A percentile compares a stretch with the other conserved stretches of the same genome.
Evolutionary conservation across 1,284 basidiomycete species (phyloP).

Genomic region (Somion occarium): DNA sequence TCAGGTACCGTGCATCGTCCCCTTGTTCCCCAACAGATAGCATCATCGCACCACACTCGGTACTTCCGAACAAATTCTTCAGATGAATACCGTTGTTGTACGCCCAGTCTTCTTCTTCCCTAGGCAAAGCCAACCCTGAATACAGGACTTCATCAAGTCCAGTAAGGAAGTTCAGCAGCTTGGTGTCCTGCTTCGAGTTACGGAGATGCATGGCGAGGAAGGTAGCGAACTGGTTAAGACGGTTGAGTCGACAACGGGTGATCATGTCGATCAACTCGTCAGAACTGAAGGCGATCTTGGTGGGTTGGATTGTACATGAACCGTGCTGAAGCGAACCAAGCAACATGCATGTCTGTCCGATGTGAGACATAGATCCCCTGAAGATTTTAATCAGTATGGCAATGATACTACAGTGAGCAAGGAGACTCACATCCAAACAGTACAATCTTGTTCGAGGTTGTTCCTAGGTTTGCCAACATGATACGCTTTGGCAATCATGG

Average conservation of each 20-base stretch:
- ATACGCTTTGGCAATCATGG: constrained; percentile 21
- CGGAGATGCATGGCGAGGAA: constrained; percentile 62
- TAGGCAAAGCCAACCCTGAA: constrained; percentile 22
- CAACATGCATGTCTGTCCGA: constrained; percentile 28
- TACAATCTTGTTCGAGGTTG: constrained; percentile 51
- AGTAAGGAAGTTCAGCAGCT: constrained; percentile 50
- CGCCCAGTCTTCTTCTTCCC: constrained; percentile 50
- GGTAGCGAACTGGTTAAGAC: constrained; percentile 65
- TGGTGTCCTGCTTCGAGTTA: constrained; percentile 52
- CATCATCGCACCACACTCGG: constrained; percentile 67
- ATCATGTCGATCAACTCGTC: constrained; percentile 26
- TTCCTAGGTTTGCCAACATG: not conserved
- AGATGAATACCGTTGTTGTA: constrained; percentile 51
- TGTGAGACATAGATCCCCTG: constrained; percentile 29
- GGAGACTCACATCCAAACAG: constrained; percentile 26
- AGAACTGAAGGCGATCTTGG: constrained; percentile 25
- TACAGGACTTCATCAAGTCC: constrained; percentile 27
- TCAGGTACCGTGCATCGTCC: constrained; percentile 35
- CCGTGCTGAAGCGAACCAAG: constrained; percentile 28
- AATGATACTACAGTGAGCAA: not conserved
- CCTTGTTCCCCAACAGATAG: constrained; percentile 47
- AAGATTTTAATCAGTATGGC: constrained; percentile 6
- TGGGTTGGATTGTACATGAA: constrained; percentile 28
- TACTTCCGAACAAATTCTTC: constrained; percentile 71
- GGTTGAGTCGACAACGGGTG: constrained; percentile 53